Evolutionary conservation across 495 filamentous ascomycete genomes (phyloP).

Genomic region (Aspergillus haitiensis): DNA sequence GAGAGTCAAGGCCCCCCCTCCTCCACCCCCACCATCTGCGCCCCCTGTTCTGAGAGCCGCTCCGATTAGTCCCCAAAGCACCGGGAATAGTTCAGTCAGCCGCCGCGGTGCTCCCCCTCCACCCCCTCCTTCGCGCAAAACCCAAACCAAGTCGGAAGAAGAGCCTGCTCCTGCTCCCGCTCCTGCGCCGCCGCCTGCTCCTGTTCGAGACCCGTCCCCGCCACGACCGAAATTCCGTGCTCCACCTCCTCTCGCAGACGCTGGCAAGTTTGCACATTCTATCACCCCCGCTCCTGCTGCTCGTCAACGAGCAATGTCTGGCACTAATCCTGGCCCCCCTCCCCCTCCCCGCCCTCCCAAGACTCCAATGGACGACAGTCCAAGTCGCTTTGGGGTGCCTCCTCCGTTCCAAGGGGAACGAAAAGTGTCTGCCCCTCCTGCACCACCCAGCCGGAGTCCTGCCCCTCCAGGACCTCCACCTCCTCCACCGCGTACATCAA

Average conservation of each 20-base stretch:
- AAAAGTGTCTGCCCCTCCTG: constrained; percentile 64
- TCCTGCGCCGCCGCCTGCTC: constrained; percentile 25
- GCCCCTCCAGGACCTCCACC: constrained; percentile 58
- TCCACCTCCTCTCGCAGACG: constrained; percentile 81
- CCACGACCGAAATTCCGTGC: constrained; percentile 64
- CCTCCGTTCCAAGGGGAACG: constrained; percentile 76
- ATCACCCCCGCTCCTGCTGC: constrained; percentile 52
- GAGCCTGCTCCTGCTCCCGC: constrained; percentile 48
- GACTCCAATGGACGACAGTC: constrained; percentile 70
- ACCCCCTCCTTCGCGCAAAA: constrained; percentile 77
- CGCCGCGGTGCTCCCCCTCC: constrained; percentile 76
- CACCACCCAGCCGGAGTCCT: constrained; percentile 69
- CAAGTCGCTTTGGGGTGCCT: constrained; percentile 71
- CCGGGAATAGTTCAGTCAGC: constrained; percentile 60
- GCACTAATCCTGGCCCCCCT: constrained; percentile 68
- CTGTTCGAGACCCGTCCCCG: constrained; percentile 51
- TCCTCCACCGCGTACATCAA: constrained; percentile 64
- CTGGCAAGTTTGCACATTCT: constrained; percentile 72
- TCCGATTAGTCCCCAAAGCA: constrained; percentile 67
- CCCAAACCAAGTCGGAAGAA: constrained; percentile 48
- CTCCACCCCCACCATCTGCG: constrained; percentile 60
- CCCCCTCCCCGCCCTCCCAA: constrained; percentile 89
- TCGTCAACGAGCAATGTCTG: constrained; percentile 58
- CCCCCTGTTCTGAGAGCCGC: constrained; percentile 50
- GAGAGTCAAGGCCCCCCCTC: constrained; percentile 54